Percentiles rank a stretch among this genome's conserved stretches.
phyloP scores from a whole-genome alignment of 345 rosid species.

The Syzygium oleosum region DNA sequence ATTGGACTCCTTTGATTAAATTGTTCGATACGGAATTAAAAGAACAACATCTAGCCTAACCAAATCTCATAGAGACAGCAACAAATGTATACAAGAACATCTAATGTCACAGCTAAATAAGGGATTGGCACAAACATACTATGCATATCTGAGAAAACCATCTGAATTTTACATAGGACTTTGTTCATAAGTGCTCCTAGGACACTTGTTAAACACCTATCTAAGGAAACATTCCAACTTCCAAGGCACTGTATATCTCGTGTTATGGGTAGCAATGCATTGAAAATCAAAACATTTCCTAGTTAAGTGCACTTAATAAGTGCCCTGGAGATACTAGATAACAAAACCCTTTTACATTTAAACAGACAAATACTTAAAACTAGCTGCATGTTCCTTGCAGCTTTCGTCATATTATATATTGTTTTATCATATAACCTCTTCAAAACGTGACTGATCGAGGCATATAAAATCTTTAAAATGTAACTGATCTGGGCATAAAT shows the following conservation, averaged over 20 bases:
- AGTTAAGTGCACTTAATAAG: background rate
- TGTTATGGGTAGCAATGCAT: background rate
- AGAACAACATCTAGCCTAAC: background rate
- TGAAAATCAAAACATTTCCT: background rate
- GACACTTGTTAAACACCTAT: background rate
- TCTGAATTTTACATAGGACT: background rate
- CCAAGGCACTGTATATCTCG: background rate
- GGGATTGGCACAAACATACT: background rate
- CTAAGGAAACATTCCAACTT: background rate
- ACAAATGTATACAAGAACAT: background rate
- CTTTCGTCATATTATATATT: background rate
- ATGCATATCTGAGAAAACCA: background rate
- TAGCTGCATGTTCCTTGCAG: background rate
- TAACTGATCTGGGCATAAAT: background rate
- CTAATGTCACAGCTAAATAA: background rate
- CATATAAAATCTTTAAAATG: background rate
- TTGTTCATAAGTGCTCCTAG: background rate
- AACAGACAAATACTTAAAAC: background rate
- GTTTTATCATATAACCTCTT: background rate
- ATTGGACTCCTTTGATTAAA: background rate
- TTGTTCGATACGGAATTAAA: background rate
- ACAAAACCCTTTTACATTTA: background rate
- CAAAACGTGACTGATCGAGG: background rate
- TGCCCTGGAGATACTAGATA: background rate
- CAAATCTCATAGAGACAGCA: background rate